Evolutionary conservation across 495 filamentous ascomycete species (phyloP).

Genomic region (Terfezia claveryi): DNA sequence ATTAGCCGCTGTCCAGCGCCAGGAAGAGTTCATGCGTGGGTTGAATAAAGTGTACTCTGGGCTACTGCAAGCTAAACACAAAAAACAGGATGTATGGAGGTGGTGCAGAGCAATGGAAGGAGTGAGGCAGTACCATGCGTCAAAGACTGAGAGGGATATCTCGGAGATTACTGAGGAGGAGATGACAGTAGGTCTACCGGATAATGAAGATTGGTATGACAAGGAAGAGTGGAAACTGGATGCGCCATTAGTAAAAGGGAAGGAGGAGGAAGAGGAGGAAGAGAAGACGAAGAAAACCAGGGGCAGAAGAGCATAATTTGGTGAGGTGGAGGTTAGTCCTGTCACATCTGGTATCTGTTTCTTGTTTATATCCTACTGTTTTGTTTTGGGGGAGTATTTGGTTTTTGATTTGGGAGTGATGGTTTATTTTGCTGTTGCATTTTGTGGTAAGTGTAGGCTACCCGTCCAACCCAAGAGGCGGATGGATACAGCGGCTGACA

Average conservation of each 20-base stretch:
- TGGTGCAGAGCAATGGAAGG: constrained; percentile 33
- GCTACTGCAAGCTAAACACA: constrained; percentile 52
- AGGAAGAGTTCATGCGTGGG: constrained; percentile 79
- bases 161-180: constrained; percentile 70
- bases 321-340: constrained; percentile 4
- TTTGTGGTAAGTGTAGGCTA: no score
- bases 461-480: no score
- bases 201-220: constrained; percentile 94
- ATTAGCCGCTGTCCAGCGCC: constrained; percentile 75
- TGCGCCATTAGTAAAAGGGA: constrained; percentile 71
- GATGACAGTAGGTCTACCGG: constrained; percentile 51
- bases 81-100: constrained; percentile 55
- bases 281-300: constrained; percentile 49
- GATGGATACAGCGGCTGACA: no score
- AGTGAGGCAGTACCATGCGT: constrained; percentile 63
- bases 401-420: no score
- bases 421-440: no score
- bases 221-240: constrained; percentile 68
- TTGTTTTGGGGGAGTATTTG: no score
- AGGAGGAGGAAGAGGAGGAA: constrained; percentile 77
- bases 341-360: no score
- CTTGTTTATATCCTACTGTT: no score
- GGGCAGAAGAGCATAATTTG: constrained; percentile 31
- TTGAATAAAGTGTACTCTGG: constrained; percentile 52
- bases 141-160: constrained; percentile 54